Conservation (phyloP, 2,329 filamentous ascomycete species). For the Didymella segeticola region DNA sequence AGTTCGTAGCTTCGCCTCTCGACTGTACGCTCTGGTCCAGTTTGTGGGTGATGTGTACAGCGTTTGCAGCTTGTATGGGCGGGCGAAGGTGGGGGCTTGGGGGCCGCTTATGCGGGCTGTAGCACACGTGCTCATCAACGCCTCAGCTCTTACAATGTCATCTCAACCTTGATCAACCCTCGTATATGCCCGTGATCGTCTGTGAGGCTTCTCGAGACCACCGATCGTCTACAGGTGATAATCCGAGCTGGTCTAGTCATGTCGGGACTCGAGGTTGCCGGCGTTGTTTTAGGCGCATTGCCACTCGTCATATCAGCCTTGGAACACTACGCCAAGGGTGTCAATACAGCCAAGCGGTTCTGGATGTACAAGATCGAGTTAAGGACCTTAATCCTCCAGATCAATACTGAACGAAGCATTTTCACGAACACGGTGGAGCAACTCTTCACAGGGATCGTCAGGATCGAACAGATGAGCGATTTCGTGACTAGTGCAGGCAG, state of each 20-base stretch:
- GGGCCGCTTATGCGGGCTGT: conserved; percentile 6
- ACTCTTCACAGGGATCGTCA: conserved; percentile 29
- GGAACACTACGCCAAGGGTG: conserved; percentile 37
- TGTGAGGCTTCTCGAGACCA: too few relatives aligned
- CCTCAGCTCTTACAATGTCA: neutral
- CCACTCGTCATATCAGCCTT: conserved; percentile 40
- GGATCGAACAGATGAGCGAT: conserved; percentile 24
- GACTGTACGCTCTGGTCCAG: too few relatives aligned
- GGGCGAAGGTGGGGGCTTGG: neutral
- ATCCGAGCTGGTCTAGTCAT: too few relatives aligned
- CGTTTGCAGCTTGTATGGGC: too few relatives aligned
- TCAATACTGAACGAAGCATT: conserved; percentile 34
- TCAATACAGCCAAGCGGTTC: conserved; percentile 32
- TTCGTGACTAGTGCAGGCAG: conserved; percentile 22
- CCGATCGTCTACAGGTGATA: too few relatives aligned
- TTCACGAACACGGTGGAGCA: conserved; percentile 38
- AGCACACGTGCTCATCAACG: conserved; percentile 1
- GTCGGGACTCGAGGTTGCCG: conserved; percentile 43
- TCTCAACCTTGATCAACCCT: conserved; percentile 3
- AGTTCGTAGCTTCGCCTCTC: too few relatives aligned
- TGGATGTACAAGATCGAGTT: conserved; percentile 31
- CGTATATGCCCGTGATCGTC: too few relatives aligned
- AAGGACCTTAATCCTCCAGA: conserved; percentile 21
- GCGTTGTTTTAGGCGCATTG: conserved; percentile 37
- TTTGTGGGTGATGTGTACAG: neutral